These are phyloP conservation scores for Didymella pinodella DNA, from an alignment of 2,329 filamentous ascomycete species.

Conservation along the genomic window DNA sequence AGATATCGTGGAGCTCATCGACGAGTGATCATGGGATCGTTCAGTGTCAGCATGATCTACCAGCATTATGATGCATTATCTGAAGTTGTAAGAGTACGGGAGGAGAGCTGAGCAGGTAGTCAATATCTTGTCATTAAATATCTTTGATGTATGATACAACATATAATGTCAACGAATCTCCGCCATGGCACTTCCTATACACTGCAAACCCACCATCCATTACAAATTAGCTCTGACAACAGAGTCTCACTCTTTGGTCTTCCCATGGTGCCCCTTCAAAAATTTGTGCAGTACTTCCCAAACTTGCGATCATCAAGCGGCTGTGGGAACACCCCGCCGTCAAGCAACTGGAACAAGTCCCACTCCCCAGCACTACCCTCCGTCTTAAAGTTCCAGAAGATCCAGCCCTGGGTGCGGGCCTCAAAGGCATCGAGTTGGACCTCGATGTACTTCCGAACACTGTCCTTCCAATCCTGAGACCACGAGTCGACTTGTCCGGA, in stretches of 20 bases:
- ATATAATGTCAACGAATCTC: neutral
- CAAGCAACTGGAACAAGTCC: constrained; percentile 60
- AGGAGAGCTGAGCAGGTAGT: neutral
- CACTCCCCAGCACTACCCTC: constrained; percentile 60
- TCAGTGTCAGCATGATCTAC: neutral
- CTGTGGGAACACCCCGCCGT: constrained; percentile 60
- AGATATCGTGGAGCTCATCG: constrained; percentile 50
- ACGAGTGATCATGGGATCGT: constrained; percentile 20
- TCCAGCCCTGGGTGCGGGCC: constrained; percentile 59
- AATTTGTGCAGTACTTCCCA: constrained; percentile 37
- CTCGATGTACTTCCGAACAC: constrained; percentile 61
- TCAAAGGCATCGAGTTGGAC: constrained; percentile 64
- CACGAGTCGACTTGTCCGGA: constrained; percentile 61
- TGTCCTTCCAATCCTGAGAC: constrained; percentile 54
- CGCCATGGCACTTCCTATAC: neutral
- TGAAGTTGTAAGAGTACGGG: too few relatives aligned
- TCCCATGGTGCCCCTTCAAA: constrained; percentile 14
- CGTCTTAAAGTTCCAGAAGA: constrained; percentile 68
- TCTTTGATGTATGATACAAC: neutral
- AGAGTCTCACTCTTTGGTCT: neutral
- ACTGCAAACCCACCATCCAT: neutral
- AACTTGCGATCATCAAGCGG: constrained; percentile 40
- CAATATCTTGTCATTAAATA: constrained; percentile 1
- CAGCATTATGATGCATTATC: neutral
- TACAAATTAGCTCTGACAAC: neutral